phyloP scores from a whole-genome alignment of 257 asterid genomes.

The Solanum tarapatanum region DNA sequence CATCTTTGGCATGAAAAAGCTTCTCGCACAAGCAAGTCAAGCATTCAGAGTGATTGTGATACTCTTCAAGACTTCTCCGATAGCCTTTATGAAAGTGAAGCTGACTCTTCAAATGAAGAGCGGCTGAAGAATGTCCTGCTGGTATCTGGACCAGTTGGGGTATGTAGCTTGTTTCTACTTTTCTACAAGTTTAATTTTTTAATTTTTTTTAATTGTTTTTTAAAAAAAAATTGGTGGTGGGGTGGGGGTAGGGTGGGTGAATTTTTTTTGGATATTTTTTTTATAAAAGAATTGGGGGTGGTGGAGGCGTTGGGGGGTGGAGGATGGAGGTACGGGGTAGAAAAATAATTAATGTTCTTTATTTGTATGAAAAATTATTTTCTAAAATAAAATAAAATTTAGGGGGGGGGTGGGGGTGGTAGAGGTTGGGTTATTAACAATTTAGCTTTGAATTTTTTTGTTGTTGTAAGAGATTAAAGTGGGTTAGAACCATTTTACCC shows the following conservation, averaged over 20 bases:
- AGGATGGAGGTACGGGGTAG: not conserved
- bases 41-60: conserved; percentile 18
- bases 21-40: conserved; percentile 25
- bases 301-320: not conserved
- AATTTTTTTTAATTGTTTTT: too few relatives aligned
- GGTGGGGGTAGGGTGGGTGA: not conserved
- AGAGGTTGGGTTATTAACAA: not conserved
- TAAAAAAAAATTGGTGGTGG: too few relatives aligned
- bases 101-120: conserved; percentile 35
- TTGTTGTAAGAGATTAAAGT: not conserved
- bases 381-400: too few relatives aligned
- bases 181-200: not conserved
- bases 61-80: conserved; percentile 23
- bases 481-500: not conserved
- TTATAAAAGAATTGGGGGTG: not conserved
- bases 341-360: too few relatives aligned
- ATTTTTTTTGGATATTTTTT: not conserved
- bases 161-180: conserved; percentile 12
- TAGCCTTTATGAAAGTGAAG: conserved; percentile 44
- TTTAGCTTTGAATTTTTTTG: too few relatives aligned
- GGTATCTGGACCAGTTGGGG: conserved; percentile 99
- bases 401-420: not conserved
- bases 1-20: conserved; percentile 70
- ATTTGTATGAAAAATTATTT: not conserved
- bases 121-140: conserved; percentile 77